Conservation (phyloP, 768 basidiomycete species). For the Calocybe cyanea region DNA sequence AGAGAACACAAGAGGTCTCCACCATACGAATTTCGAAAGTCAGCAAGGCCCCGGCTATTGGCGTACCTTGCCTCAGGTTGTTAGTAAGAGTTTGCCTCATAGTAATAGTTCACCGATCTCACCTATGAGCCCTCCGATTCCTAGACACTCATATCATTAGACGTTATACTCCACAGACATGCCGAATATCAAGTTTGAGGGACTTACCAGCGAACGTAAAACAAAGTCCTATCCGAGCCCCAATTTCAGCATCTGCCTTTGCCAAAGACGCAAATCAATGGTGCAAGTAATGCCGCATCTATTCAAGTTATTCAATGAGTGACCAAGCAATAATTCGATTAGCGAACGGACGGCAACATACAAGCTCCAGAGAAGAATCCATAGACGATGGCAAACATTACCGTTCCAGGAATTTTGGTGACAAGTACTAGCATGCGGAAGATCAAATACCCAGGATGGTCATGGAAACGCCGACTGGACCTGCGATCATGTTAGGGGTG, state of each 20-base stretch:
- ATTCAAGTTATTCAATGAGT: background rate
- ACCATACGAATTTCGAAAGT: constrained; percentile 17
- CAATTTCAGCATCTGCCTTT: constrained; percentile 44
- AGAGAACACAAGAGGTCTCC: constrained; percentile 16
- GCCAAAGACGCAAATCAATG: constrained; percentile 43
- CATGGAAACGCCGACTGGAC: constrained; percentile 23
- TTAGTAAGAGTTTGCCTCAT: too few species aligned
- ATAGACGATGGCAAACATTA: constrained; percentile 31
- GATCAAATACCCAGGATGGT: constrained; percentile 26
- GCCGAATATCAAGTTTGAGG: too few species aligned
- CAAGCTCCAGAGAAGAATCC: constrained; percentile 40
- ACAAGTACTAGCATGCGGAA: constrained; percentile 34
- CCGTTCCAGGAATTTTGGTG: constrained; percentile 22
- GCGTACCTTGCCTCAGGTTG: too few species aligned
- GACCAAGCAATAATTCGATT: background rate
- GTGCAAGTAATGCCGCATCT: constrained; percentile 40
- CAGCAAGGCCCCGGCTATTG: constrained; percentile 18
- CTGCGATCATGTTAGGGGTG: constrained; percentile 31
- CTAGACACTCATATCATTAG: constrained; percentile 3
- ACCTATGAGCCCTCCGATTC: constrained; percentile 21
- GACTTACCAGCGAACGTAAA: constrained; percentile 27
- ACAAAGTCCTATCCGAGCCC: constrained; percentile 48
- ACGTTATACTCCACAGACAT: background rate
- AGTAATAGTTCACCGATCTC: too few species aligned
- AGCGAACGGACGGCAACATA: constrained; percentile 19